Base-by-base conservation (phyloP, 1,284 basidiomycete genomes). In the Lentinula novae-zelandiae region DNA sequence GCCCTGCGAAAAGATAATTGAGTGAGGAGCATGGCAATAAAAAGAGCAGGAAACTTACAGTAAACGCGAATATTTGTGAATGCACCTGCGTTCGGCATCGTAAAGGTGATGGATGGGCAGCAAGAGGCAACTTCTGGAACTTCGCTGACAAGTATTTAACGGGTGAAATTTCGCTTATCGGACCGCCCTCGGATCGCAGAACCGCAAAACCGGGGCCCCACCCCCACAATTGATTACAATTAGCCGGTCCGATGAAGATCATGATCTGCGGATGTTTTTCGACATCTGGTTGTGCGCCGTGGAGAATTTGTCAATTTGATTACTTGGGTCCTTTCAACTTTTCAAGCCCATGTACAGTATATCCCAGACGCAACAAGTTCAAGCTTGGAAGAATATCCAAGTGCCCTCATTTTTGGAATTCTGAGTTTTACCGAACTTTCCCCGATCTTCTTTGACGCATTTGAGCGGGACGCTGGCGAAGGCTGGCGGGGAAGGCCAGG, bases 11-110 rank as follows among this genome's bases (percentile, higher is more conserved):
- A 4, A 33, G 48, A 34, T n/a, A 6, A 59, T 9, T 15, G n/a
- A 39, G 1, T 17, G 5, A 22, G 7, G 15, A n/a, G 33, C 3
- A 17, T n/a, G 48, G 15, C 27, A 33, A 34, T 12, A 12, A 36
- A 7, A n/a, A 20, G 10, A 38, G 9, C 6, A n/a, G 10, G 39
- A 22, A 34, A 36, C 62, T 38, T 48, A 63, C 62, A 63, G 39
- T 63, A 63, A 13, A 63, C 58, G 0, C 62, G 53, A 36, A 63
- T 60, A 34, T 63, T 63, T 31, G 10, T 33, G 46, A 60, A 55
- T 1, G 17, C 22, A n/a, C 53, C 53, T 42, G 17, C 39, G 7
- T 42, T 52, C 17, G 57, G 27, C 57, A 58, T 58, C 31, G 53
- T 27, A 31, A 20, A 31, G 52, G 34, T 34, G 33, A 22, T 39